These are phyloP conservation scores for Sporothrix humicola DNA, from an alignment of 2,329 filamentous ascomycete species.

Conservation along the genomic window DNA sequence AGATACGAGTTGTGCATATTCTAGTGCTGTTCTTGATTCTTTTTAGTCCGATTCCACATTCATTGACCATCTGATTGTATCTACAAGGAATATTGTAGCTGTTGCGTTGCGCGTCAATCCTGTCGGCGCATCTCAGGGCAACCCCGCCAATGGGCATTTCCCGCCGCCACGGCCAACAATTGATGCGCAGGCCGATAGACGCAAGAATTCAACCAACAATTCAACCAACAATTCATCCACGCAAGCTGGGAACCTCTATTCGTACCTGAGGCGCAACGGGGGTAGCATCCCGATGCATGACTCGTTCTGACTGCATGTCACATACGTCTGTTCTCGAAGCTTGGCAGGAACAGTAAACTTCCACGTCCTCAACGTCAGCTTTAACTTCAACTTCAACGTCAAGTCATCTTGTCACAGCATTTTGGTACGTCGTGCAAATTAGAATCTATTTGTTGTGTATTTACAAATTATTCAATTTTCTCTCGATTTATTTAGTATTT, in stretches of 20 bases:
- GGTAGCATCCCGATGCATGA: neutral
- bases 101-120: neutral
- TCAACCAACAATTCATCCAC: neutral
- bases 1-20: neutral
- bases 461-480: no score
- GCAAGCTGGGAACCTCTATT: neutral
- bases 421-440: no score
- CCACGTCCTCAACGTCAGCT: no score
- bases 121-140: neutral
- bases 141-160: neutral
- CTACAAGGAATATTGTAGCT: no score
- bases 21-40: neutral
- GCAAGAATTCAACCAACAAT: neutral
- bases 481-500: no score
- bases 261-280: neutral
- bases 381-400: no score
- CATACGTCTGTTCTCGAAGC: neutral
- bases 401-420: no score
- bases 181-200: neutral
- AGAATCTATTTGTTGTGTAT: no score
- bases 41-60: neutral
- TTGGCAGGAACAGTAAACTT: neutral
- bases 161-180: neutral
- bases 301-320: neutral
- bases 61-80: neutral